Base-by-base conservation (phyloP, 768 basidiomycete species). In the Kwoniella bestiolae region DNA sequence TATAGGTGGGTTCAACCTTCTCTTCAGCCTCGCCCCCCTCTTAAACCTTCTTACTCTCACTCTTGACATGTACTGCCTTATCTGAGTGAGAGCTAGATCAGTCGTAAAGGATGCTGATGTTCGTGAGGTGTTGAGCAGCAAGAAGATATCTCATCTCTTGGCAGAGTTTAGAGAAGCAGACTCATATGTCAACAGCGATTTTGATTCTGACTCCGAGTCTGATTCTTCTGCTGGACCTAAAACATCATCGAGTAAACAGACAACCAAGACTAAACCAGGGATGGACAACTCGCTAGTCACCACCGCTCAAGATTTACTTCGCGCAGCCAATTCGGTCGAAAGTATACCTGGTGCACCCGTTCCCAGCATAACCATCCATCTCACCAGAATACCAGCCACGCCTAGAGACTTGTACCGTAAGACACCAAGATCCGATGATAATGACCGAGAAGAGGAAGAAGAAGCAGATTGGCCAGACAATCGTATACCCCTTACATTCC, bases 121-220 rank as follows among this genome's bases (percentile, higher is more conserved):
- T 21, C n/a, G 23, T 1, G 9, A 6, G 18, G 46, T 25, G 46
- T 47, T 41, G 38, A 47, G 9, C 51, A 93, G 91, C 18, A 86
- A 89, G 21, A 93, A 90, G 73, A 89, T 90, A 63, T 83, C 86
- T 1, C 88, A 90, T 7, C 83, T 95, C 32, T 78, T 90, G 0
- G 85, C 89, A 29, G 92, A 95, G 76, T 90, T 95, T 69, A 85
- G 87, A 35, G 92, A 94, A 81, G 85, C 90, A 21, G 92, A 94
- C 68, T 91, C 90, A 3, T 92, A 91, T 75, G 72, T 88, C 1
- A 86, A 86, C 65, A 87, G 87, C 18, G 86, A 86, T 4, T 84
- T 83, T 18, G 83, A 85, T 47, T 83, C 84, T 29, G 72, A 77
- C n/a, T 70, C 73, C n/a, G 83, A 85, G 45, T 83, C 84, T 29